Evolutionary conservation across 768 basidiomycete genomes (phyloP), one percentile per base, ranked within the genome.

Genomic region (Lentinula raphanica): DNA sequence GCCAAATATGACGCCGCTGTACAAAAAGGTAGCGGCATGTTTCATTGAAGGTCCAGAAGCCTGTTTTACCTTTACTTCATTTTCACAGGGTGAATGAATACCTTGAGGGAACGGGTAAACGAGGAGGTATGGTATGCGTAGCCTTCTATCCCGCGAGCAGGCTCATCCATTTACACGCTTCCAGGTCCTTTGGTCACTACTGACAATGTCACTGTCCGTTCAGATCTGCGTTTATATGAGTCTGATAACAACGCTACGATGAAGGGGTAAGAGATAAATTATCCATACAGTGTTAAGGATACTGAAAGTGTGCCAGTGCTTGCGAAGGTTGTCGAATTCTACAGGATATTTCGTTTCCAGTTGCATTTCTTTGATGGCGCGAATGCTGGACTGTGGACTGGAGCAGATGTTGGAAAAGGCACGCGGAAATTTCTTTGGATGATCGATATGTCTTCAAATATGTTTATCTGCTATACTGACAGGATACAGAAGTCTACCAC

Each of bases 191-290:
- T 68, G 4, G 65, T 68, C 19, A 63, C 63, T 21, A 60, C 53
- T 23, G 54, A 56, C n/a, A 68, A 67, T 38, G 58, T 61, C 12
- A 66, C 66, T 11, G 57, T 63, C 19, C 62, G 63, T n/a, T 68
- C 67, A 12, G 67, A 68, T 58, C 53, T 65, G 17, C 51, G 66
- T n/a, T 49, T 68, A 3, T 68, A 65, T 28, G 45, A 49, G 1
- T 60, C 59, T 3, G 67, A 68, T 49, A 62, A 60, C 19, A 68
- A 67, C 27, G 57, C 57, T 3, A 68, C 66, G 13, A 64, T 68
- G 45, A 48, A 51, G 40, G 51, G 45, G 67, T 68, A 44, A 12
- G 45, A 53, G 6, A 19, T n/a, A n/a, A 17, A 36, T 49, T 0
- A 11, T 35, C n/a, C n/a, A 19, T 19, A 9, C 29, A 13, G 8